These are phyloP conservation scores for Heterobasidion occidentale DNA, from an alignment of 1,284 basidiomycete genomes.

Conservation along the genomic window DNA sequence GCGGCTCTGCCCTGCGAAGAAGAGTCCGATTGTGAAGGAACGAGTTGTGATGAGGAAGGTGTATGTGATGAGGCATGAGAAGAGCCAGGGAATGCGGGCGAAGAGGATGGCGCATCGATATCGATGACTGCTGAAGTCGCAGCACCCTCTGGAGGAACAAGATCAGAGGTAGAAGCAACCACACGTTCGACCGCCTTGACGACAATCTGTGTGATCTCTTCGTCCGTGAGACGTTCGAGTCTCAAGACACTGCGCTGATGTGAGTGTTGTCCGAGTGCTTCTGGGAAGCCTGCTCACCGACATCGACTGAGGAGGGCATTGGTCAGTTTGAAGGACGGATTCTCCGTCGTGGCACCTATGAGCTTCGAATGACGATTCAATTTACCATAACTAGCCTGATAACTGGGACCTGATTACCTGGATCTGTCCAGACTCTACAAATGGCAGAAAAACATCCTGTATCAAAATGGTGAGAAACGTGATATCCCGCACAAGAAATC, in stretches of 20 bases:
- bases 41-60: not conserved
- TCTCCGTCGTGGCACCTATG: constrained; percentile 89
- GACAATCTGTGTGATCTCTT: constrained; percentile 47
- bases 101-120: constrained; percentile 8
- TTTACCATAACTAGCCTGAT: constrained; percentile 5
- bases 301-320: constrained; percentile 76
- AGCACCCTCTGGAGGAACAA: not conserved
- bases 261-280: not conserved
- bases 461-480: too few species aligned
- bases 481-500: not conserved
- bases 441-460: constrained; percentile 75
- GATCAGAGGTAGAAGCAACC: constrained; percentile 10
- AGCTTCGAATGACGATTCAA: constrained; percentile 33
- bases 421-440: constrained; percentile 72
- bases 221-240: constrained; percentile 52
- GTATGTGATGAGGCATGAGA: not conserved
- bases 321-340: constrained; percentile 83
- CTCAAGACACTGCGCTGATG: constrained; percentile 45
- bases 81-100: constrained; percentile 8
- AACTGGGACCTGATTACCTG: constrained; percentile 33
- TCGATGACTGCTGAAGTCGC: constrained; percentile 3
- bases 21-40: not conserved
- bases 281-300: constrained; percentile 38
- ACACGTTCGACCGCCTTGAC: constrained; percentile 39
- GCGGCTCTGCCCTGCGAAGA: constrained; percentile 3